Evolutionary conservation across 106 monocot species (phyloP).

Genomic region (Dendrobium catenatum): DNA sequence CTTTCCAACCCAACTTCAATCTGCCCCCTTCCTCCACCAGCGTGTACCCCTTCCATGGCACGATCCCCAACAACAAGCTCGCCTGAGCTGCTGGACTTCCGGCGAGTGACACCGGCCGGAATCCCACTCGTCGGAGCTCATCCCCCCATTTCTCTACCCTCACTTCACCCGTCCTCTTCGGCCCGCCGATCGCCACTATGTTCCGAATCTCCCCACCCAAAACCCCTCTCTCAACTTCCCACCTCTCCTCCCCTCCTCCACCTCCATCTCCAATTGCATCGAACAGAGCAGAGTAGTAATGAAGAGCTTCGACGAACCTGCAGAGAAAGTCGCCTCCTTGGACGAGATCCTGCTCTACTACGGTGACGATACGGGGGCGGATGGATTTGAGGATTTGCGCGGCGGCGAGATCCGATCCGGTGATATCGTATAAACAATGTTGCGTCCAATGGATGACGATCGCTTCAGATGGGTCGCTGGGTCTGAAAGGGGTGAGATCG

Average conservation of each 20-base stretch:
- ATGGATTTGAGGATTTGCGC: constrained; percentile 21
- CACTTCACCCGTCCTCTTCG: constrained; percentile 64
- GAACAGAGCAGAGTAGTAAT: constrained; percentile 59
- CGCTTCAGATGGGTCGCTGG: constrained; percentile 20
- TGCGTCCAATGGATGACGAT: constrained; percentile 60
- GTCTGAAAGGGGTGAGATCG: constrained; percentile 14
- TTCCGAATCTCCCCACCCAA: constrained; percentile 73
- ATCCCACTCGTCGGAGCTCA: constrained; percentile 46
- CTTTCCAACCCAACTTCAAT: constrained; percentile 86
- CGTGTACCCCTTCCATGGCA: constrained; percentile 75
- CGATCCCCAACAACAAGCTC: constrained; percentile 66
- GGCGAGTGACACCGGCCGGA: constrained; percentile 49
- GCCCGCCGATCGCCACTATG: constrained; percentile 62
- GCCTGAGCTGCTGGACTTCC: constrained; percentile 79
- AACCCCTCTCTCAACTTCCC: constrained; percentile 72
- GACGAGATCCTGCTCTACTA: constrained; percentile 51
- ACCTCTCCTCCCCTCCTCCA: constrained; percentile 34
- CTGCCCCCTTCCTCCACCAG: constrained; percentile 70
- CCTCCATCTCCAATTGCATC: constrained; percentile 67
- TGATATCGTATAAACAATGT: constrained; percentile 52
- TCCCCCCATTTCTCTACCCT: constrained; percentile 71
- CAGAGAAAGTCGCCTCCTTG: constrained; percentile 43
- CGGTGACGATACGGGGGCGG: constrained; percentile 35
- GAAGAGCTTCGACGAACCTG: constrained; percentile 50
- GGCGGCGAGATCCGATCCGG: constrained; percentile 38